phyloP scores from a whole-genome alignment of 2,329 filamentous ascomycete genomes.

The Diaporthe aspalathi region DNA sequence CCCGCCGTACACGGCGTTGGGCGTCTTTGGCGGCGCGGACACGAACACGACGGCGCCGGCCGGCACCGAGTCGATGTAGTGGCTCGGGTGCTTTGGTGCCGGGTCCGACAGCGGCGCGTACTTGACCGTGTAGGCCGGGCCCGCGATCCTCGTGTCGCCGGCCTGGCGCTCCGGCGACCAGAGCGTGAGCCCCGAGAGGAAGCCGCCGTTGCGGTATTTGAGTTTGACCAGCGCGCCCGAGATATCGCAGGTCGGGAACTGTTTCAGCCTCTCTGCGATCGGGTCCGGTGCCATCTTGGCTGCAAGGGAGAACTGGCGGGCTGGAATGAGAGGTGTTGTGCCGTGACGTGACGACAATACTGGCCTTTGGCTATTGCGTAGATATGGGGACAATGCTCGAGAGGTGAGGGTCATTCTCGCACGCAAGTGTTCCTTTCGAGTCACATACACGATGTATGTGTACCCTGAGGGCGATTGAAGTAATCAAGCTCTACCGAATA shows the following conservation, averaged over 20 bases:
- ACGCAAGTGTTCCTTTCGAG: background rate
- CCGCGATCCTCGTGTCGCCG: constrained; percentile 63
- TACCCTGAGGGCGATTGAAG: background rate
- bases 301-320: constrained; percentile 3
- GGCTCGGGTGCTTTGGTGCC: constrained; percentile 55
- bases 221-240: constrained; percentile 65
- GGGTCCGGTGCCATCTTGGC: constrained; percentile 41
- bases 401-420: background rate
- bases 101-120: constrained; percentile 61
- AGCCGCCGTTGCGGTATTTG: constrained; percentile 61
- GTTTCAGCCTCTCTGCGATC: constrained; percentile 47
- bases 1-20: constrained; percentile 66
- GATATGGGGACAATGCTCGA: background rate
- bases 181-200: constrained; percentile 64
- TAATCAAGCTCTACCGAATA: background rate
- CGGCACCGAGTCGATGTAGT: constrained; percentile 65
- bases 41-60: constrained; percentile 61
- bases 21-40: constrained; percentile 56
- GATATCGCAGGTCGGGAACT: constrained; percentile 60
- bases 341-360: background rate
- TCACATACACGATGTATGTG: too few relatives aligned
- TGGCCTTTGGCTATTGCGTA: background rate
- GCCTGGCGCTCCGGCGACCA: constrained; percentile 64
- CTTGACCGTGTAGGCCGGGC: constrained; percentile 65
- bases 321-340: background rate